Conservation (phyloP, 768 basidiomycete species). For the Kwoniella pini region DNA sequence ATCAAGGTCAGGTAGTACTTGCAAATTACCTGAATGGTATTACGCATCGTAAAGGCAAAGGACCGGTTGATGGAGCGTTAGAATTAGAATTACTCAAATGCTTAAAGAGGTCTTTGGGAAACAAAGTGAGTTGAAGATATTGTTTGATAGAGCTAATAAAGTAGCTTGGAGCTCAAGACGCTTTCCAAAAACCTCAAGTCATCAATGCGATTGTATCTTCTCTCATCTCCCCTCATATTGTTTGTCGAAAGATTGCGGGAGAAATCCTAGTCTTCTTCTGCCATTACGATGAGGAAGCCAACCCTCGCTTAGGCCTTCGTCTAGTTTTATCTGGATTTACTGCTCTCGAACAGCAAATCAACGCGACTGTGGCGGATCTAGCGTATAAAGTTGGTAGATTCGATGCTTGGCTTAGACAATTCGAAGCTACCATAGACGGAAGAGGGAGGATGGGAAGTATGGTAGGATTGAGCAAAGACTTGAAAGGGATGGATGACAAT, state of each 20-base stretch:
- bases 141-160: slow-evolving; percentile 15
- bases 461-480: slow-evolving; percentile 92
- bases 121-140: slow-evolving; percentile 41
- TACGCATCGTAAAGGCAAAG: slow-evolving; percentile 54
- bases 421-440: slow-evolving; percentile 74
- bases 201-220: slow-evolving; percentile 78
- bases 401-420: slow-evolving; percentile 83
- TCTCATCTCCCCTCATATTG: slow-evolving; percentile 75
- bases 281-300: slow-evolving; percentile 62
- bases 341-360: slow-evolving; percentile 45
- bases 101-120: slow-evolving; percentile 77
- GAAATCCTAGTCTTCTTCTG: slow-evolving; percentile 77
- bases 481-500: slow-evolving; percentile 57
- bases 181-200: slow-evolving; percentile 69
- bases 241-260: slow-evolving; percentile 72
- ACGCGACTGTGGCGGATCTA: slow-evolving; percentile 30
- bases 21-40: slow-evolving; percentile 36
- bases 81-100: slow-evolving; percentile 91
- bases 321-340: slow-evolving; percentile 76
- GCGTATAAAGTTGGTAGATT: slow-evolving; percentile 58
- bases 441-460: slow-evolving; percentile 92
- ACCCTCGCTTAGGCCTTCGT: slow-evolving; percentile 59
- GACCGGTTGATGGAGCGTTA: slow-evolving; percentile 65
- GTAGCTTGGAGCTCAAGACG: slow-evolving; percentile 70
- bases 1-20: slow-evolving; percentile 42